Evolutionary conservation across 192 early-diverging fungal species (phyloP).

Genomic region (Rhizophagus clarus): DNA sequence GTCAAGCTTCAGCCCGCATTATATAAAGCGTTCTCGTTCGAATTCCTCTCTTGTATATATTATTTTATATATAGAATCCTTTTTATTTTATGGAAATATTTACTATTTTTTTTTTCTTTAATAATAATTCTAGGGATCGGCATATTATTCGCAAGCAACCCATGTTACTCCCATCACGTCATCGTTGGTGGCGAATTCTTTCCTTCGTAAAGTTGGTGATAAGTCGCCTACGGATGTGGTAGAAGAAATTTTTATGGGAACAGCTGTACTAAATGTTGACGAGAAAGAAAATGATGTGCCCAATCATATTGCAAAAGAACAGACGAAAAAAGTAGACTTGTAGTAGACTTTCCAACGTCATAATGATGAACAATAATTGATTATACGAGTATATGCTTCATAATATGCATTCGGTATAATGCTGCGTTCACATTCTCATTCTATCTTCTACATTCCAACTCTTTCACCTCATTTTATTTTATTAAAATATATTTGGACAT

Average conservation of each 20-base stretch:
- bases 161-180: neutral
- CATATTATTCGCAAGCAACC: constrained; percentile 15
- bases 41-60: constrained; percentile 14
- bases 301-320: neutral
- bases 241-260: constrained; percentile 30
- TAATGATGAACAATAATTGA: too few species aligned
- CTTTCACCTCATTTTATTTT: too few species aligned
- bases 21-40: constrained; percentile 4
- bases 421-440: too few species aligned
- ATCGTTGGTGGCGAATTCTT: constrained; percentile 8
- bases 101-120: neutral
- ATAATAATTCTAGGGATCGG: constrained; percentile 5
- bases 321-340: neutral
- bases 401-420: too few species aligned
- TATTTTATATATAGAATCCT: too few species aligned
- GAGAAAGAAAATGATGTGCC: neutral
- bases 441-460: too few species aligned
- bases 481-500: too few species aligned
- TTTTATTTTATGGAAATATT: neutral
- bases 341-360: too few species aligned
- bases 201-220: constrained; percentile 17
- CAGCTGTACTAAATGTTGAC: neutral
- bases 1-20: constrained; percentile 12
- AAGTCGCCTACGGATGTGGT: constrained; percentile 16
- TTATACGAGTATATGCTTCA: too few species aligned